Base-by-base conservation (phyloP, 306 rosid genomes). In the Begonia fuchsioides region DNA sequence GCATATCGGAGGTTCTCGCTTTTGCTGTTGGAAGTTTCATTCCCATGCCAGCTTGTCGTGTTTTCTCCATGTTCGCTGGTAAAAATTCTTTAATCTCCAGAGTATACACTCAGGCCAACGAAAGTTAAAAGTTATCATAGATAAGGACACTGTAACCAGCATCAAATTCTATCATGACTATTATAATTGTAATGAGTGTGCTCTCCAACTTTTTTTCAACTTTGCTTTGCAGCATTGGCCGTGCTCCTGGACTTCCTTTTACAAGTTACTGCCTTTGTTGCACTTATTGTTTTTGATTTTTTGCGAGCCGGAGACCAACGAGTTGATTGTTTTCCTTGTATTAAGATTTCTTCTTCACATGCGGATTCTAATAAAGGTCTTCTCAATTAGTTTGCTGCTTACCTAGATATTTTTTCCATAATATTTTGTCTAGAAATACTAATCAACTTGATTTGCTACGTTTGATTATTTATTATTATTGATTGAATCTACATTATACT, bases 11-110 rank as follows among this genome's bases (percentile, higher is more conserved):
- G 75, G 98, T 90, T 67, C 57, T 90, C 68, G 98, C 98, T 52
- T 90, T 90, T 77, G 87, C 98, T 8, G 94, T 82, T 71, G 95
- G 93, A 56, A 85, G 94, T 78, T 85, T 90, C 66, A 90, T 90
- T 75, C 87, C 98, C 52, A 90, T 82, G 95, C 95, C 98, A 52
- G 98, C 98, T 16, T 81, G 93, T 63, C 95, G 98, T 13, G 95
- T 90, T 50, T 90, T 90, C 81, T 85, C 98, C 72, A 90, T 90
- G 98, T 90, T 90, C 81, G 98, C 98, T 52, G 95, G 98, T 85
- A 50, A 45, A 15, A 32, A 15, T 59, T 62, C 18, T 17, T 52
- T 49, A 39, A 43, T 20, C 8, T 26, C 35, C 35, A 26, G 35
- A 26, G 7, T 26, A 26, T 8, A 26, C 35, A 26, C 35, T 26